phyloP scores from a whole-genome alignment of 805 yeast species.

The Jamesozyma gamospora region DNA sequence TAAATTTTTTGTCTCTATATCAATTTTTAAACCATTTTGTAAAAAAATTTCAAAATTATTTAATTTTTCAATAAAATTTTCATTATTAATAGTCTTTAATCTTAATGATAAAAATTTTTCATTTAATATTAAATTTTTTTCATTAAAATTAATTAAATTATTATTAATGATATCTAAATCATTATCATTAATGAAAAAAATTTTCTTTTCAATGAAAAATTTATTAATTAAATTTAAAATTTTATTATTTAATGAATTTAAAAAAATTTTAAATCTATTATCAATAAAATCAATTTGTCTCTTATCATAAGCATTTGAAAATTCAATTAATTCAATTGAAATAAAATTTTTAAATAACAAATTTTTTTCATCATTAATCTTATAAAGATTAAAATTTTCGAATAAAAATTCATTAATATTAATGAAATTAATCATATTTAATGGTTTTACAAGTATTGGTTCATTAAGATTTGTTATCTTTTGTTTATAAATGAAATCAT shows the following conservation, averaged over 20 bases:
- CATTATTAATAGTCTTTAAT: too few relatives aligned
- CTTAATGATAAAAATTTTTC: conserved; percentile 9
- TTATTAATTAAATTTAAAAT: conserved; percentile 22
- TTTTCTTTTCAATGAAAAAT: conserved; percentile 22
- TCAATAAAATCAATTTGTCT: conserved; percentile 49
- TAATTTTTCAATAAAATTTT: conserved; percentile 32
- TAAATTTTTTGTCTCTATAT: conserved; percentile 39
- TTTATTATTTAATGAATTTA: too few relatives aligned
- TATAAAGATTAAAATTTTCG: conserved; percentile 17
- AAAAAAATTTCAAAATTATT: conserved; percentile 40
- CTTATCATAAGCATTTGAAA: conserved; percentile 58
- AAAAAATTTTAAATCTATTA: too few relatives aligned
- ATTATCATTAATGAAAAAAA: neutral
- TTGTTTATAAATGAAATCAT: conserved; percentile 68
- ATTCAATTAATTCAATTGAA: conserved; percentile 57
- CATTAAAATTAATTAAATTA: conserved; percentile 43
- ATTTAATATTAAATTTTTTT: conserved; percentile 47
- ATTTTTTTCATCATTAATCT: neutral
- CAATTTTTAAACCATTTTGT: conserved; percentile 52
- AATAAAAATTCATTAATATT: conserved; percentile 31
- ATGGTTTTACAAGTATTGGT: conserved; percentile 35
- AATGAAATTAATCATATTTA: conserved; percentile 46
- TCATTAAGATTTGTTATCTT: conserved; percentile 47
- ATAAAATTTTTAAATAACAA: conserved; percentile 49
- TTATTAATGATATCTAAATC: too few relatives aligned